These are phyloP conservation scores for Keithomyces neogunnii DNA, from an alignment of 2,329 filamentous ascomycete genomes.

Conservation along the genomic window DNA sequence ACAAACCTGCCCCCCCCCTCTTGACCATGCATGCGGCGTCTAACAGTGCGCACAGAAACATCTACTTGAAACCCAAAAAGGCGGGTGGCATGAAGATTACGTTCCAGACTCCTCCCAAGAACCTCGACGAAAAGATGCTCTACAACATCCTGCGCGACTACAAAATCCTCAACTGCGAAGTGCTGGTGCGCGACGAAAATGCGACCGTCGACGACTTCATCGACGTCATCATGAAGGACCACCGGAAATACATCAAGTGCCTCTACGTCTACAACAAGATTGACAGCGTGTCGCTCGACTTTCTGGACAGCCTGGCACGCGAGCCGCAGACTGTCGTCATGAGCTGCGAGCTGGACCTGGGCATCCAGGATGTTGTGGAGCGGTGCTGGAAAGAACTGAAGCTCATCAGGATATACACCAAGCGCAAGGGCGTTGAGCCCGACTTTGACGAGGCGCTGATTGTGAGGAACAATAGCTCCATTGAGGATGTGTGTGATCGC, in stretches of 20 bases:
- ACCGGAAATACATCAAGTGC: constrained; percentile 91
- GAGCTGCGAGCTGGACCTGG: constrained; percentile 92
- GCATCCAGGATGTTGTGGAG: constrained; percentile 88
- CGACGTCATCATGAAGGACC: constrained; percentile 98
- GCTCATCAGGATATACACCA: constrained; percentile 90
- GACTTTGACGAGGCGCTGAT: constrained; percentile 89
- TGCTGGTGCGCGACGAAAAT: constrained; percentile 88
- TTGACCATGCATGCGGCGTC: background rate
- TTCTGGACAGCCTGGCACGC: constrained; percentile 82
- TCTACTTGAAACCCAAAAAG: constrained; percentile 93
- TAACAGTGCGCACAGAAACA: constrained; percentile 54
- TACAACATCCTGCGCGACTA: constrained; percentile 97
- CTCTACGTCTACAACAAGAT: constrained; percentile 99
- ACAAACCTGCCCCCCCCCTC: constrained; percentile 24
- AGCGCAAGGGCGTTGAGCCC: constrained; percentile 86
- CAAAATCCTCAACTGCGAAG: constrained; percentile 96
- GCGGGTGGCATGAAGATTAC: constrained; percentile 98
- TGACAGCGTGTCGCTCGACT: constrained; percentile 87
- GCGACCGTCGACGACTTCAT: constrained; percentile 97
- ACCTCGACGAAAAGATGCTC: constrained; percentile 94
- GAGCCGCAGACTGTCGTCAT: constrained; percentile 95
- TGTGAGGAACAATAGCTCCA: constrained; percentile 75
- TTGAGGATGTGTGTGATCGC: constrained; percentile 95
- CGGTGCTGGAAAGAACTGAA: constrained; percentile 89
- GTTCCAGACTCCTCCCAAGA: constrained; percentile 81